A percentile compares a stretch with the other conserved stretches of the same genome.
Conservation (phyloP, 2,329 filamentous ascomycete species). For the Ophiostoma perfectum region DNA sequence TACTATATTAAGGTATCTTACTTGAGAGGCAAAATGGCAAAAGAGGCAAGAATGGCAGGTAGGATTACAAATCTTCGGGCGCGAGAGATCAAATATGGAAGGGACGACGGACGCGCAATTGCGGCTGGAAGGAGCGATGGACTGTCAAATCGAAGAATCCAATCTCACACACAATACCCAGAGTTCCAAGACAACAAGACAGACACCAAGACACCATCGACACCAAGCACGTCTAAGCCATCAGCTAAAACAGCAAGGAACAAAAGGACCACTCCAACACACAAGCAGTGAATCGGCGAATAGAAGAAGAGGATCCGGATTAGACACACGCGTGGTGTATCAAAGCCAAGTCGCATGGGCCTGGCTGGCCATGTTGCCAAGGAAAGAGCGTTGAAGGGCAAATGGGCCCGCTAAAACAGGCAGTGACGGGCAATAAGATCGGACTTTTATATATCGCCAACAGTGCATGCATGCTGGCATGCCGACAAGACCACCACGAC, state of each 20-base stretch:
- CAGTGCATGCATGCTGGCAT: background rate
- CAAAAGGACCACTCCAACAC: background rate
- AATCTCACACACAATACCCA: background rate
- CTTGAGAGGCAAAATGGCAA: too few species aligned
- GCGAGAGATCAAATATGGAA: background rate
- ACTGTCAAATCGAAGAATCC: background rate
- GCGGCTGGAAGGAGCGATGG: background rate
- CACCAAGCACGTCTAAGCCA: conserved; percentile 7
- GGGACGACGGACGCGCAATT: background rate
- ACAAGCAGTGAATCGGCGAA: background rate
- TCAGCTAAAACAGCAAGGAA: background rate
- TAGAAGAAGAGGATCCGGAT: background rate
- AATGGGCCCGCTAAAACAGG: background rate
- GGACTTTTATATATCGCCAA: background rate
- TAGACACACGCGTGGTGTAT: background rate
- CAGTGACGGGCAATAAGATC: background rate
- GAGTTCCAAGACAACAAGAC: background rate
- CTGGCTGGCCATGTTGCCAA: conserved; percentile 17
- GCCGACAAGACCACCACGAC: background rate
- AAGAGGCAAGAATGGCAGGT: background rate
- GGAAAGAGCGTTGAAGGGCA: conserved; percentile 16
- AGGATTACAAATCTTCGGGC: background rate
- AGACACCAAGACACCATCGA: background rate
- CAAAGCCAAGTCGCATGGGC: background rate
- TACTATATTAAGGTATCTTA: background rate